These are phyloP conservation scores for Acanthamoeba culbertsoni DNA, from an alignment of 208 protist genomes.

Conservation along the genomic window DNA sequence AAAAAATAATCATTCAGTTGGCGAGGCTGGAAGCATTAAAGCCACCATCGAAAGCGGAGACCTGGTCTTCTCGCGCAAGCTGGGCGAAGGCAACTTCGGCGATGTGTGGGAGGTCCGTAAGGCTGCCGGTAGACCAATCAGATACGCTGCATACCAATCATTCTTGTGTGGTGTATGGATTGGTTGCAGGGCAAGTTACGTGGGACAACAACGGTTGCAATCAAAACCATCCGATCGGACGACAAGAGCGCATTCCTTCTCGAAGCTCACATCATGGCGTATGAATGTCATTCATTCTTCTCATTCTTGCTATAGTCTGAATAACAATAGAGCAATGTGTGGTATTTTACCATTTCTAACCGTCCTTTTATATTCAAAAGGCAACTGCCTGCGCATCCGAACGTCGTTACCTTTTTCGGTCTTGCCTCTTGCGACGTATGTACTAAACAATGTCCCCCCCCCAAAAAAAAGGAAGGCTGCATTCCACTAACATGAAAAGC, in stretches of 20 bases:
- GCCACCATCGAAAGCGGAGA: neutral
- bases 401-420: constrained; percentile 54
- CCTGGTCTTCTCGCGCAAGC: constrained; percentile 28
- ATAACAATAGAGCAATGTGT: neutral
- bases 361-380: too few species aligned
- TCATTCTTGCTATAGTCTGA: neutral
- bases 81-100: constrained; percentile 43
- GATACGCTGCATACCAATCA: too few species aligned
- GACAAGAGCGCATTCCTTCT: constrained; percentile 3
- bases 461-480: too few species aligned
- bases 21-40: neutral
- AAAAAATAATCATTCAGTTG: neutral
- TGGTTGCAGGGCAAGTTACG: constrained; percentile 21
- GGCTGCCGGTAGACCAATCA: neutral
- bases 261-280: constrained; percentile 61
- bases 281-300: neutral
- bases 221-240: constrained; percentile 41
- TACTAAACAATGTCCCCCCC: too few species aligned
- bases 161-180: too few species aligned
- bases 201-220: constrained; percentile 33
- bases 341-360: too few species aligned
- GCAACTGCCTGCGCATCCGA: constrained; percentile 26
- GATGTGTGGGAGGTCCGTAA: constrained; percentile 20
- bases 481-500: neutral
- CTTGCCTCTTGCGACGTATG: neutral